Evolutionary conservation across 108 stramenopile genomes (phyloP), one percentile per base, ranked within the genome.

Genomic region (Pseudonitzschia multistriata): DNA sequence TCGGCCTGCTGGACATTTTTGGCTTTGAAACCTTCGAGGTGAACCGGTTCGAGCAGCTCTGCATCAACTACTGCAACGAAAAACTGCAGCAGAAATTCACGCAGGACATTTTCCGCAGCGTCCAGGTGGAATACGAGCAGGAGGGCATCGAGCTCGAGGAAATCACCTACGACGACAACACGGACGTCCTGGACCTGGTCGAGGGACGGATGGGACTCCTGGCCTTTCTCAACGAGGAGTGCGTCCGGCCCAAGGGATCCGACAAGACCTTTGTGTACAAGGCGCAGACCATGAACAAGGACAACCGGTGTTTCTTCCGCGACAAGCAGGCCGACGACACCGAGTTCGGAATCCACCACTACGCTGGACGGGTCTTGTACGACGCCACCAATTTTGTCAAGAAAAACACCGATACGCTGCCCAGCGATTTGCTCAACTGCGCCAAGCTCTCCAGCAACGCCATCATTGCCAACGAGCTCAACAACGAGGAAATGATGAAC

Each of bases 31-130:
- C 88, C 19, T 98, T 98, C 76, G 76, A 82, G 34, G 81, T 90
- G 29, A 95, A 95, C 70, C 81, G 90, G 2, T 92, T 88, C 74
- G 92, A 96, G 71, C 94, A 98, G 83, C 83, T 98, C 17, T 95
- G 95, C 64, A 98, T 98, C 73, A 98, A 98, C 76, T 97, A 93
- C 77, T 94, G 93, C 66, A 98, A 98, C 79, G 98, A 98, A 74
- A 92, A 96, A 65, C 79, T 98, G 14, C 98, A 98, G 77, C 89
- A 94, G 72, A 94, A 94, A 78, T 94, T 89, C 68, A 89, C 88
- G 0, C 72, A 80, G 45, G 92, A 94, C 55, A 89, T 88, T 55
- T 94, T 94, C 40, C 81, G 78, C 31, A 76, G 85, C 29, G 88
- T 94, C 25, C 88, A 94, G 57, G 63, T 66, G 31, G 93, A 96